Percentiles rank a stretch among this genome's conserved stretches.
These are phyloP conservation scores for Lipomyces kockii DNA, from an alignment of 805 yeast genomes.

Conservation along the genomic window DNA sequence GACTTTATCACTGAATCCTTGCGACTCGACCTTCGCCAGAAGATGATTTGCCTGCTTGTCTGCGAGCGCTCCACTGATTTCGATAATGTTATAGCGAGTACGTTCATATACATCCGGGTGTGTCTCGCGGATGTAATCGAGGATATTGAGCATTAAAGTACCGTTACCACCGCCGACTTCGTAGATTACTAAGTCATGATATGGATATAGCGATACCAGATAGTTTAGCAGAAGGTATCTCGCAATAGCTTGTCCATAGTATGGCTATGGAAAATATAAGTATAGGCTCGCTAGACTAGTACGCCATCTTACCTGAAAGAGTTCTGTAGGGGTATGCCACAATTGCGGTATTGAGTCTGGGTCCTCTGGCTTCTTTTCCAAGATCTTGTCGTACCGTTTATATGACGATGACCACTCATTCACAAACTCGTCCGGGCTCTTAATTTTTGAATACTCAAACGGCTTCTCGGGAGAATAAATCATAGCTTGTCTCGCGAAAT, in stretches of 20 bases:
- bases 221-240: slow-evolving; percentile 74
- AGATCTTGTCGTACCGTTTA: slow-evolving; percentile 53
- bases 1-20: slow-evolving; percentile 60
- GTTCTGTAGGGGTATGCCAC: slow-evolving; percentile 91
- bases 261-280: slow-evolving; percentile 53
- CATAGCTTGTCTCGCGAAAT: slow-evolving; percentile 76
- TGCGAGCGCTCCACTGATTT: slow-evolving; percentile 68
- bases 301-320: slow-evolving; percentile 51
- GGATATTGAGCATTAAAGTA: slow-evolving; percentile 74
- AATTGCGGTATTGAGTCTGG: slow-evolving; percentile 52
- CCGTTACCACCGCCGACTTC: slow-evolving; percentile 94
- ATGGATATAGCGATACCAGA: slow-evolving; percentile 68
- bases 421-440: slow-evolving; percentile 72
- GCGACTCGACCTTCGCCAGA: slow-evolving; percentile 44
- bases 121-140: slow-evolving; percentile 62
- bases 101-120: slow-evolving; percentile 76
- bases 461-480: slow-evolving; percentile 72
- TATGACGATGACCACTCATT: slow-evolving; percentile 58
- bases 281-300: background rate
- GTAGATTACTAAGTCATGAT: slow-evolving; percentile 72
- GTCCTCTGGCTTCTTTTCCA: slow-evolving; percentile 33
- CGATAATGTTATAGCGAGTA: slow-evolving; percentile 72
- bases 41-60: slow-evolving; percentile 54
- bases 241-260: slow-evolving; percentile 85
- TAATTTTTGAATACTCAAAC: slow-evolving; percentile 61